Conservation (phyloP, 176 grass and related monocot genomes). For the Lolium perenne region DNA sequence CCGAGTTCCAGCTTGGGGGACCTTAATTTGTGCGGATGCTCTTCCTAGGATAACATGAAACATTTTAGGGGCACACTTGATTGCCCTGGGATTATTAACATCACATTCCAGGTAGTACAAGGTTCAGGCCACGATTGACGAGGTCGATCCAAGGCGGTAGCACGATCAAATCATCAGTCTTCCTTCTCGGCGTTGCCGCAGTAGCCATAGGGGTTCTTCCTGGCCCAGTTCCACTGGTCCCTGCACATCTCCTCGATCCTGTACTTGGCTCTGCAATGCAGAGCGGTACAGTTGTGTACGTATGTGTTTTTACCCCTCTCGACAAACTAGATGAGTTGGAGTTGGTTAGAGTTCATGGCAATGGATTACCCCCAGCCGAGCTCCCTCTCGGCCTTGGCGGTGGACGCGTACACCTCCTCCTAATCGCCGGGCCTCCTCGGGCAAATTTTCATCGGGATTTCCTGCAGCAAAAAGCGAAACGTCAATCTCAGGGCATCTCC, state of each 20-base stretch:
- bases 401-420: constrained; percentile 81
- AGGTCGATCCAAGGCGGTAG: too few species aligned
- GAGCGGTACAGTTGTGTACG: too few species aligned
- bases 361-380: constrained; percentile 65
- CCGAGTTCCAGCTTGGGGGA: too few species aligned
- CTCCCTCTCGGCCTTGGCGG: constrained; percentile 71
- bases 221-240: constrained; percentile 96
- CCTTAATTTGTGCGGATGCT: too few species aligned
- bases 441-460: constrained; percentile 79
- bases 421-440: constrained; percentile 81
- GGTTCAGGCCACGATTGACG: too few species aligned
- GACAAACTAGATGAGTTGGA: too few species aligned
- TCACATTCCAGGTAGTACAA: too few species aligned
- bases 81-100: too few species aligned
- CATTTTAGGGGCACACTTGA: too few species aligned
- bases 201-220: constrained; percentile 85
- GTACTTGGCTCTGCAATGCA: constrained; percentile 72
- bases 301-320: not conserved
- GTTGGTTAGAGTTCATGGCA: not conserved
- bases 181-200: constrained; percentile 30
- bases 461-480: too few species aligned
- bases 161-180: not conserved
- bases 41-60: too few species aligned
- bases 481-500: too few species aligned
- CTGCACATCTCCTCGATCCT: constrained; percentile 90